These are phyloP conservation scores for Yamadazyma spencermartinsiae DNA, from an alignment of 1,139 yeast genomes.

Conservation along the genomic window DNA sequence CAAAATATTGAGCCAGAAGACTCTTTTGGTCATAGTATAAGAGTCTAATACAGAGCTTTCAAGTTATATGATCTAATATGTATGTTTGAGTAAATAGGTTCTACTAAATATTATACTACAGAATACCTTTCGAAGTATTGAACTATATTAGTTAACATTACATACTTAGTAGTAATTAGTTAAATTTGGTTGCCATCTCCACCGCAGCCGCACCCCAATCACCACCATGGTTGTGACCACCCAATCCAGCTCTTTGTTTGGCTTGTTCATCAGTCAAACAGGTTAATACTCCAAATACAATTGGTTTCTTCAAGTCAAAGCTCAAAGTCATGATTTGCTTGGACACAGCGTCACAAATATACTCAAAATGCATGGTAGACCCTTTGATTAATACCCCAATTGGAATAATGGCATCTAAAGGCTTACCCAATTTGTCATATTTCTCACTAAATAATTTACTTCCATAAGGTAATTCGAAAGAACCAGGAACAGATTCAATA, in stretches of 20 bases:
- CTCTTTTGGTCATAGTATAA: too few species aligned
- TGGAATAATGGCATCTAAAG: conserved; percentile 85
- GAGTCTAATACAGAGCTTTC: too few species aligned
- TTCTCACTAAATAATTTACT: conserved; percentile 54
- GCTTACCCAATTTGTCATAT: conserved; percentile 43
- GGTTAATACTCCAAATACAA: conserved; percentile 89
- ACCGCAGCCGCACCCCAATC: conserved; percentile 99
- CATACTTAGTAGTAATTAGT: conserved; percentile 9
- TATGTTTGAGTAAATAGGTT: too few species aligned
- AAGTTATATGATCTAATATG: too few species aligned
- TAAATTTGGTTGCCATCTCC: conserved; percentile 75
- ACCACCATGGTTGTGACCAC: conserved; percentile 89
- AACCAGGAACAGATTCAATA: conserved; percentile 88
- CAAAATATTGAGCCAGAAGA: too few species aligned
- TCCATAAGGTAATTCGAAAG: conserved; percentile 89
- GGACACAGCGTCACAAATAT: conserved; percentile 88
- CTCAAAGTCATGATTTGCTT: conserved; percentile 84
- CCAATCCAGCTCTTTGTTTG: conserved; percentile 86
- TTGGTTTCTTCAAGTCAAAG: conserved; percentile 69
- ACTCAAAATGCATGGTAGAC: conserved; percentile 96
- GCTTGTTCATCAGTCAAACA: conserved; percentile 96
- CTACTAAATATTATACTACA: too few species aligned
- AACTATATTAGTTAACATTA: too few species aligned
- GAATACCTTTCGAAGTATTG: too few species aligned
- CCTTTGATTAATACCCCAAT: conserved; percentile 96